Conservation (phyloP, 371 early-diverging fungal species). For the Haplosporangium sp. region DNA sequence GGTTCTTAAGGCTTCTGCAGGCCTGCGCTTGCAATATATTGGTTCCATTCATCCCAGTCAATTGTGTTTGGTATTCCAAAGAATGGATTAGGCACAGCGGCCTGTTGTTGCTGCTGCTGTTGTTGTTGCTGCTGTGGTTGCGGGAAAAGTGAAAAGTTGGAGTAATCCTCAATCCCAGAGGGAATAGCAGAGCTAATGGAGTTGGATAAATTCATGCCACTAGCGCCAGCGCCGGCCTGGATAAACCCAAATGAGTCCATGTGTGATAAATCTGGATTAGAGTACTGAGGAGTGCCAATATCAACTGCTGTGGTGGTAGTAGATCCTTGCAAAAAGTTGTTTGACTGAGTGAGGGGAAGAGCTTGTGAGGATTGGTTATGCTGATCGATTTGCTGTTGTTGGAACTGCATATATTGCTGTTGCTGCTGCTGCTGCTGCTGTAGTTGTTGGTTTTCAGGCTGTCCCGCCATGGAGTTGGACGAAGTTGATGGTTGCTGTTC, state of each 20-base stretch:
- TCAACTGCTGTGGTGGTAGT: conserved; percentile 14
- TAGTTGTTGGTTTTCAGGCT: conserved; percentile 16
- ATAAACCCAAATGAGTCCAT: conserved; percentile 7
- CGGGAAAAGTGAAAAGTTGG: conserved; percentile 41
- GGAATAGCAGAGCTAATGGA: neutral
- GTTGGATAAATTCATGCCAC: neutral
- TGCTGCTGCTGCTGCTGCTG: conserved; percentile 5
- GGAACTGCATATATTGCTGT: conserved; percentile 4
- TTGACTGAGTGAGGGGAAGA: neutral
- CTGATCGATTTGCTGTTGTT: conserved; percentile 4
- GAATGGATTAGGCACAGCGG: conserved; percentile 49
- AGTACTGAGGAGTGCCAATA: conserved; percentile 1
- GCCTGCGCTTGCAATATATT: conserved; percentile 47
- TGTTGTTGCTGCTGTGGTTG: conserved; percentile 24
- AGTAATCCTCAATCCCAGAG: conserved; percentile 25
- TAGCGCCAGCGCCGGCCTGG: neutral
- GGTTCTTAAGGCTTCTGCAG: conserved; percentile 38
- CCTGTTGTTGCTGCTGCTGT: conserved; percentile 20
- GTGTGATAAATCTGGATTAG: conserved; percentile 1
- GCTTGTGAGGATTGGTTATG: neutral
- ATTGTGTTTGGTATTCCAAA: conserved; percentile 54
- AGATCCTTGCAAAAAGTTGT: conserved; percentile 1
- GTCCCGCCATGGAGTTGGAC: conserved; percentile 2
- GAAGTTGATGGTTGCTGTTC: conserved; percentile 6
- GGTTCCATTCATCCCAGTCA: conserved; percentile 56